These are phyloP conservation scores for Paramarasmius palmivorus DNA, from an alignment of 1,284 basidiomycete species.

Conservation along the genomic window DNA sequence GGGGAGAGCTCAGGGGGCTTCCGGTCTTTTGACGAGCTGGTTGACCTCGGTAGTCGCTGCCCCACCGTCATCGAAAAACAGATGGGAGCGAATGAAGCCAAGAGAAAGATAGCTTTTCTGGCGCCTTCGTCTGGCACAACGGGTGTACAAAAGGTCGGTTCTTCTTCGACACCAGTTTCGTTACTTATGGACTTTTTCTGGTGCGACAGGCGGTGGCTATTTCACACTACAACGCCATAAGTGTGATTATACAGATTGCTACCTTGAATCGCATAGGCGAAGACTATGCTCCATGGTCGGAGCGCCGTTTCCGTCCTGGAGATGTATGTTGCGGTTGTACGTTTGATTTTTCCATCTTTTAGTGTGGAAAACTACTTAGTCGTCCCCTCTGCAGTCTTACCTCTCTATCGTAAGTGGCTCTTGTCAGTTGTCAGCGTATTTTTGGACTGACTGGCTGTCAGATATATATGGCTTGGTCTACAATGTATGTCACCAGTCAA, in stretches of 20 bases:
- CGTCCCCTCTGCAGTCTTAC: conserved; percentile 16
- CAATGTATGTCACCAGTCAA: conserved; percentile 15
- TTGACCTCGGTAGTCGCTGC: conserved; percentile 12
- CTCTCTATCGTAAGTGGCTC: conserved; percentile 20
- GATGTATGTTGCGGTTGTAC: conserved; percentile 24
- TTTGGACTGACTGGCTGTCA: conserved; percentile 1
- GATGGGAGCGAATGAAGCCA: conserved; percentile 18
- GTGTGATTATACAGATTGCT: conserved; percentile 22
- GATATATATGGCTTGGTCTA: conserved; percentile 24
- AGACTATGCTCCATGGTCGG: conserved; percentile 15
- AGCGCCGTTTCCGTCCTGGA: conserved; percentile 22
- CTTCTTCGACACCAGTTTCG: background rate
- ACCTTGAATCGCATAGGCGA: conserved; percentile 23
- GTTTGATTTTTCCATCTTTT: background rate
- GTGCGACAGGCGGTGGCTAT: conserved; percentile 19
- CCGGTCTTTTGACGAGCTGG: conserved; percentile 16
- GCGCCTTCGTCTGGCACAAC: conserved; percentile 25
- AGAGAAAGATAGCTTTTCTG: conserved; percentile 19
- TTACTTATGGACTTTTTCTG: background rate
- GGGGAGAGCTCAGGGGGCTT: background rate
- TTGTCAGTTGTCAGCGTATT: background rate
- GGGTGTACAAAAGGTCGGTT: conserved; percentile 21
- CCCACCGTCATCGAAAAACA: conserved; percentile 15
- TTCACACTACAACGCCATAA: conserved; percentile 24
- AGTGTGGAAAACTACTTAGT: background rate